phyloP scores from a whole-genome alignment of 306 rosid species.

The Aeschynomene evenia region DNA sequence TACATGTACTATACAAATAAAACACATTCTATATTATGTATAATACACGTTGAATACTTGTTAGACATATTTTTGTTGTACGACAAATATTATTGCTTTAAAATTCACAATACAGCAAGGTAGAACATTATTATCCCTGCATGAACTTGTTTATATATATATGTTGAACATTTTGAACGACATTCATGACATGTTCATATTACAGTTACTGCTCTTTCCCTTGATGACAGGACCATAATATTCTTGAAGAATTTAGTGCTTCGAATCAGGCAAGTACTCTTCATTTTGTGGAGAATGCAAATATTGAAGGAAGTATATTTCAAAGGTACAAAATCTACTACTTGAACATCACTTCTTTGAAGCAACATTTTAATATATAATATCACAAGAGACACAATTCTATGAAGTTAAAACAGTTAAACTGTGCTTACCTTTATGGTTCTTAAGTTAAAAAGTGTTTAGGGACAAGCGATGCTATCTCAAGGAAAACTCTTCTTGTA shows the following conservation, averaged over 20 bases:
- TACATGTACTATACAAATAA: no score
- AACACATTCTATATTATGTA: no score
- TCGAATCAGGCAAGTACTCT: slow-evolving; percentile 56
- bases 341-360: background rate
- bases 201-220: background rate
- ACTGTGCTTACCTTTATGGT: no score
- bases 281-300: slow-evolving; percentile 39
- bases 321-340: slow-evolving; percentile 43
- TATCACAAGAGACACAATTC: no score
- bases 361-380: no score
- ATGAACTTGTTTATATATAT: background rate
- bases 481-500: no score
- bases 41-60: no score
- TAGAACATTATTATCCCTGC: slow-evolving; percentile 20
- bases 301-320: slow-evolving; percentile 57
- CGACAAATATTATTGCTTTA: no score
- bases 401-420: no score
- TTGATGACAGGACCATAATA: slow-evolving; percentile 48
- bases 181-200: background rate
- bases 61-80: no score
- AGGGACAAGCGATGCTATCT: no score
- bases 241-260: slow-evolving; percentile 61
- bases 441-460: no score
- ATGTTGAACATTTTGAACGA: background rate
- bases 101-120: background rate